Evolutionary conservation across 2,329 filamentous ascomycete genomes (phyloP).

Genomic region (Botrytis cinerea): DNA sequence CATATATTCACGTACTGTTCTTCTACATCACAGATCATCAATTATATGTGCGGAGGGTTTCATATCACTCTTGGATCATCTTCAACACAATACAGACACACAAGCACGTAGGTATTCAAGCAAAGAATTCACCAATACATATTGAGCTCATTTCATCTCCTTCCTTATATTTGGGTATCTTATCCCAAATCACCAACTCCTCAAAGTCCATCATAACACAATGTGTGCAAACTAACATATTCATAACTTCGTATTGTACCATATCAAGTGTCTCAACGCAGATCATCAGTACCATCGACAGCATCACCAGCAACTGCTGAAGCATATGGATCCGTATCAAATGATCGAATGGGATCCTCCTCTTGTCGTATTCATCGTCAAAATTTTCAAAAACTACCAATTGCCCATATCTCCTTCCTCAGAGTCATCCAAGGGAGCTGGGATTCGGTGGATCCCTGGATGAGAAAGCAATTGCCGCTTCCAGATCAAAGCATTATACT

Average conservation of each 20-base stretch:
- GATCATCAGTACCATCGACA: background rate
- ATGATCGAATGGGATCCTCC: background rate
- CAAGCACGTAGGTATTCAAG: background rate
- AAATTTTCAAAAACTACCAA: background rate
- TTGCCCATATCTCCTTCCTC: background rate
- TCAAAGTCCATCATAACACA: background rate
- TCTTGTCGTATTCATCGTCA: background rate
- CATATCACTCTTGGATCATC: background rate
- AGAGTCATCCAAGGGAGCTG: background rate
- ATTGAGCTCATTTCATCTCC: background rate
- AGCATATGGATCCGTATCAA: background rate
- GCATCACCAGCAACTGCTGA: background rate
- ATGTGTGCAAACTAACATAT: background rate
- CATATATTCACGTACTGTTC: background rate
- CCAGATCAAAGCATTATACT: constrained; percentile 21
- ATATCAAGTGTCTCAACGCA: background rate
- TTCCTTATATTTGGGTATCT: background rate
- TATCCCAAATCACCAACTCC: background rate
- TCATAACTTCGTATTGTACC: background rate
- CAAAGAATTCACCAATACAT: background rate
- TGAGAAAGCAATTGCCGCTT: too few relatives aligned
- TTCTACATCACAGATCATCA: background rate
- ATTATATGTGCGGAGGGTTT: background rate
- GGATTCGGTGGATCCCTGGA: too few relatives aligned
- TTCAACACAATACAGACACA: background rate